These are phyloP conservation scores for Rhodomyrtus psidioides DNA, from an alignment of 441 rosid genomes.

Conservation along the genomic window DNA sequence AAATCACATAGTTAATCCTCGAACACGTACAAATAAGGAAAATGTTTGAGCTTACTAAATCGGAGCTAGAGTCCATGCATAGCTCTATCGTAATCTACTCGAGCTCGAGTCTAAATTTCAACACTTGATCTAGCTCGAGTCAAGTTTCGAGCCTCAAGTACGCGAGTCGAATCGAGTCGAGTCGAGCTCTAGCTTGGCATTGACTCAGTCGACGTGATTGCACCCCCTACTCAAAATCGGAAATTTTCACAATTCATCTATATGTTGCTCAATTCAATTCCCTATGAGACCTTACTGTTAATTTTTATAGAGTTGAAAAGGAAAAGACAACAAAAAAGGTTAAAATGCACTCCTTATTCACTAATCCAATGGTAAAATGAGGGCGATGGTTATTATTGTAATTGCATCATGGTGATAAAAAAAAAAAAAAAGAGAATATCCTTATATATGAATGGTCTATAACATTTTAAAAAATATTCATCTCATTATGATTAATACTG, in stretches of 20 bases:
- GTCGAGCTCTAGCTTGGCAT: background rate
- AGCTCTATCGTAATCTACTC: accelerated
- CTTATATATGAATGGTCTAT: accelerated
- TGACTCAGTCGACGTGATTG: background rate
- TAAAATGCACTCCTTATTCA: background rate
- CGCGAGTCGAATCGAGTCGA: background rate
- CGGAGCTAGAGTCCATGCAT: background rate
- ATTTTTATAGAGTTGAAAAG: background rate
- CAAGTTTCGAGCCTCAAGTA: accelerated
- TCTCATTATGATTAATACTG: background rate
- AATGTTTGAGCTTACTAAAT: no score
- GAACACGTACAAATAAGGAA: no score
- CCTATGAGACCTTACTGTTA: background rate
- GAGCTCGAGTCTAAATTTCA: no score
- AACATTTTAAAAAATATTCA: accelerated
- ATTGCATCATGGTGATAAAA: background rate
- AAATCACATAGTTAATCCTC: accelerated
- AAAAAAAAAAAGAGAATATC: no score
- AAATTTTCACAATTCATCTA: background rate
- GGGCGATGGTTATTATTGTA: background rate
- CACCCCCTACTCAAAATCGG: background rate
- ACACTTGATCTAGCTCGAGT: background rate
- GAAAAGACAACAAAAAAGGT: background rate
- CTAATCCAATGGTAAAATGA: background rate
- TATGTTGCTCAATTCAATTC: background rate